phyloP scores from a whole-genome alignment of 495 filamentous ascomycete species.

The Clohesyomyces aquaticus region DNA sequence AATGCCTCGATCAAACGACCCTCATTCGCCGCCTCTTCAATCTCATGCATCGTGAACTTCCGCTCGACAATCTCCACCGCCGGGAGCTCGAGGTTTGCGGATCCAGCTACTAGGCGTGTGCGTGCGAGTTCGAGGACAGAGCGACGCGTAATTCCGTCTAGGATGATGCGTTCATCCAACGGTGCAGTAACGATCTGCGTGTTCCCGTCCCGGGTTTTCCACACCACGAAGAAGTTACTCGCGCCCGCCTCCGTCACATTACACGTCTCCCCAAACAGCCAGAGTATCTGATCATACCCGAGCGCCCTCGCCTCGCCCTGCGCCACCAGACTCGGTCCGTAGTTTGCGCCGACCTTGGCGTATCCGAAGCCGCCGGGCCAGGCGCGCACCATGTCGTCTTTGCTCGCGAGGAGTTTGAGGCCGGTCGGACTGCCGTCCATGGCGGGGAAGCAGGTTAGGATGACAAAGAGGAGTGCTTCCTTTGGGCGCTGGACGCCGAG shows the following conservation, averaged over 20 bases:
- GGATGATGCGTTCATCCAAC: conserved; percentile 76
- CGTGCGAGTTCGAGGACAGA: conserved; percentile 75
- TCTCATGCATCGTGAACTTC: conserved; percentile 77
- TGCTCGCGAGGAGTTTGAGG: conserved; percentile 75
- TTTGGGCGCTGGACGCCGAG: conserved; percentile 81
- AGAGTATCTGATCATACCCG: conserved; percentile 88
- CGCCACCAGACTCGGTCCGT: conserved; percentile 77
- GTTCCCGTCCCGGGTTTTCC: conserved; percentile 66
- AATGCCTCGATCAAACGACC: conserved; percentile 84
- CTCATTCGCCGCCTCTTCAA: conserved; percentile 72
- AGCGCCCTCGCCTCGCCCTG: conserved; percentile 69
- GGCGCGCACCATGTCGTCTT: conserved; percentile 77
- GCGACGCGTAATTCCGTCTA: conserved; percentile 80
- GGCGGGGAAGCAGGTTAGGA: conserved; percentile 72
- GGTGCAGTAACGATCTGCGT: conserved; percentile 81
- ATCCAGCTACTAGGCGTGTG: conserved; percentile 54
- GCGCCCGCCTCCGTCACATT: conserved; percentile 91
- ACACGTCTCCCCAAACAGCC: conserved; percentile 76
- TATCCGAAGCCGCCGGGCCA: conserved; percentile 93
- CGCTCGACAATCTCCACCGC: conserved; percentile 75
- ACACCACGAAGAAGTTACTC: conserved; percentile 87
- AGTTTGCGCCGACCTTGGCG: conserved; percentile 91
- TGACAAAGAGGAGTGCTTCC: conserved; percentile 83
- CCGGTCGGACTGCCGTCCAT: conserved; percentile 48
- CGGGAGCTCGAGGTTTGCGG: conserved; percentile 54